These are phyloP conservation scores for Backusella tarrabulga DNA, from an alignment of 192 early-diverging fungal species.

Conservation along the genomic window DNA sequence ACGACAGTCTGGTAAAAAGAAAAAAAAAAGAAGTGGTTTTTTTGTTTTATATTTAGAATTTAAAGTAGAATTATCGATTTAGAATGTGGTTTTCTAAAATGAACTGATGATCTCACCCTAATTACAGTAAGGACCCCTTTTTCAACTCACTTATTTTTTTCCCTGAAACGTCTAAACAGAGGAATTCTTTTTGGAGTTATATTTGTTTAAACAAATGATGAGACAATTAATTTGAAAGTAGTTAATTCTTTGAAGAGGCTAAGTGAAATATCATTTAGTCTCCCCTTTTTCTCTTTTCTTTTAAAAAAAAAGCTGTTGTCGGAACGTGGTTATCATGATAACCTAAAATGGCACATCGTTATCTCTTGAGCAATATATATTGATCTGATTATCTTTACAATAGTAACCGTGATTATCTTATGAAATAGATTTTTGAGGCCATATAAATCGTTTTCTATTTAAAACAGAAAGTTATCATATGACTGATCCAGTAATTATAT, in stretches of 20 bases:
- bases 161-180: not conserved
- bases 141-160: not conserved
- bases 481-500: not conserved
- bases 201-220: not conserved
- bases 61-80: not conserved
- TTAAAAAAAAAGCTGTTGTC: not conserved
- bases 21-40: not conserved
- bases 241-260: not conserved
- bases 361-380: not conserved
- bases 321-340: not conserved
- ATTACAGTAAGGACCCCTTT: not conserved
- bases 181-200: not conserved
- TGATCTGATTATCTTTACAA: constrained; percentile 7
- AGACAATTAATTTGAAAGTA: not conserved
- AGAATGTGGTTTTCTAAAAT: not conserved
- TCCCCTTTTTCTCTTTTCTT: not conserved
- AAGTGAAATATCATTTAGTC: not conserved
- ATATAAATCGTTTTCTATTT: not conserved
- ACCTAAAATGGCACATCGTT: not conserved
- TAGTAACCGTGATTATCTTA: not conserved
- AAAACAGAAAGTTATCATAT: not conserved
- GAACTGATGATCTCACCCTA: not conserved
- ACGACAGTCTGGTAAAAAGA: not conserved
- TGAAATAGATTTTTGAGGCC: not conserved
- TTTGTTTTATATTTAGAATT: not conserved